Base-by-base conservation (phyloP, 2,329 filamentous ascomycete genomes). In the Botryotinia globosa region DNA sequence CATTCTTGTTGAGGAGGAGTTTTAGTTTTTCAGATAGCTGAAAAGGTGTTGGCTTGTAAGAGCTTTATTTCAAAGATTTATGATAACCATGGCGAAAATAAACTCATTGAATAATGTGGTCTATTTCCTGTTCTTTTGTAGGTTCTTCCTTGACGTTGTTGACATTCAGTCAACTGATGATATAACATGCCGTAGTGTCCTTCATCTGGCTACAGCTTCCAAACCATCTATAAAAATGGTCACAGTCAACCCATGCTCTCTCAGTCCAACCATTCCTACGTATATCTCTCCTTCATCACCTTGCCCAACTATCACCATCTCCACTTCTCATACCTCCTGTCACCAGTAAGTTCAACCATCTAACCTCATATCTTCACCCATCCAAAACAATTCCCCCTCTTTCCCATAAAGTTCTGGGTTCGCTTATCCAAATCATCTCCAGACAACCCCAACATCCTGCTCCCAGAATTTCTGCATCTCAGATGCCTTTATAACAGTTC, bases 221-320 rank as follows among this genome's bases (percentile, higher is more conserved):
- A 54, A 37, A 4, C 59, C 34, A 37, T 48, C 44, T 65, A 25
- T 39, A 22, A 51, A 62, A 8, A 34, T 32, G 8, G 22, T 71
- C 39, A 71, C 62, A 45, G 32, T 73, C 70, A 61, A 51, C 59
- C 29, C 37, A 63, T 66, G 34, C 44, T 14, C 61, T 18, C 29
- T 56, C 48, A 45, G 61, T 22, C 65, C 44, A 22, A 56, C 12
- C 8, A 56, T 42, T 48, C 67, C 59, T 9, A 32, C 56, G 14
- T 29, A 58, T 42, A 25, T n/a, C 25, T 45, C 54, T 37, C 61
- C 37, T 20, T 64, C 39, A 56, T 20, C 70, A 56, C 71, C 75
- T 39, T 80, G 78, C 42, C 77, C 77, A 51, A 78, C 76, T 4
- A 71, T 79, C 12, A 79, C 78, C 12, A 75, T 63, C 25, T 74